Evolutionary conservation across 805 yeast genomes (phyloP).

Genomic region (Ogataea pini): DNA sequence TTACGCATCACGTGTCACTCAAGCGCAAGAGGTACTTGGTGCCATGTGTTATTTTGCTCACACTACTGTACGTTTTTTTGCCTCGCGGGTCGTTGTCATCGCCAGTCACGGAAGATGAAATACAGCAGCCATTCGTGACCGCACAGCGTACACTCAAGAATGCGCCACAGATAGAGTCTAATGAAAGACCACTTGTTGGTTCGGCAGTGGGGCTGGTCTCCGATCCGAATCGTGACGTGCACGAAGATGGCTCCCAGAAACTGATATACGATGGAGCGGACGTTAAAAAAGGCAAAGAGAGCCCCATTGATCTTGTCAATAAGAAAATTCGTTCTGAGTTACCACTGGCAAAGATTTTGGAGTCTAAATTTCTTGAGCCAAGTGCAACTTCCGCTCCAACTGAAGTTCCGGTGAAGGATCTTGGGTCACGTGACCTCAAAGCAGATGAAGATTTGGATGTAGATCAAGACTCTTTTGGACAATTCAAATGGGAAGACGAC

Average conservation of each 20-base stretch:
- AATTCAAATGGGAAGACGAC: conserved; percentile 3
- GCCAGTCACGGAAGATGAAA: not conserved
- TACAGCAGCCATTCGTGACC: not conserved
- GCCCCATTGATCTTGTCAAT: not conserved
- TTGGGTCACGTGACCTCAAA: not conserved
- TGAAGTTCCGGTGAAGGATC: not conserved
- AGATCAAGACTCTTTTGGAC: not conserved
- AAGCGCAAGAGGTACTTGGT: conserved; percentile 7
- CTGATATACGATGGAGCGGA: conserved; percentile 7
- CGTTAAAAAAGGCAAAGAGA: not conserved
- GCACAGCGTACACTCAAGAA: not conserved
- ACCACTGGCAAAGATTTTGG: conserved; percentile 1
- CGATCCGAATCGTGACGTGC: not conserved
- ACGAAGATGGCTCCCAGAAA: conserved; percentile 5
- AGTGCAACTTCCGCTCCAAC: not conserved
- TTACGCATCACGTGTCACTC: conserved; percentile 2
- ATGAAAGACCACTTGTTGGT: conserved; percentile 3
- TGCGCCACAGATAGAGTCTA: not conserved
- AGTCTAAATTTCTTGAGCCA: not conserved
- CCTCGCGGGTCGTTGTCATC: conserved; percentile 5
- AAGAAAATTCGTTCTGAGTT: not conserved
- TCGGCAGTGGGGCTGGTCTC: not conserved
- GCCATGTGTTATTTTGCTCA: not conserved
- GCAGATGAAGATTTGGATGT: not conserved
- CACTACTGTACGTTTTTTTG: conserved; percentile 6